Percentiles rank a stretch among this genome's conserved stretches.
phyloP scores from a whole-genome alignment of 1,139 yeast species.

The Geotrichum aggregatum region DNA sequence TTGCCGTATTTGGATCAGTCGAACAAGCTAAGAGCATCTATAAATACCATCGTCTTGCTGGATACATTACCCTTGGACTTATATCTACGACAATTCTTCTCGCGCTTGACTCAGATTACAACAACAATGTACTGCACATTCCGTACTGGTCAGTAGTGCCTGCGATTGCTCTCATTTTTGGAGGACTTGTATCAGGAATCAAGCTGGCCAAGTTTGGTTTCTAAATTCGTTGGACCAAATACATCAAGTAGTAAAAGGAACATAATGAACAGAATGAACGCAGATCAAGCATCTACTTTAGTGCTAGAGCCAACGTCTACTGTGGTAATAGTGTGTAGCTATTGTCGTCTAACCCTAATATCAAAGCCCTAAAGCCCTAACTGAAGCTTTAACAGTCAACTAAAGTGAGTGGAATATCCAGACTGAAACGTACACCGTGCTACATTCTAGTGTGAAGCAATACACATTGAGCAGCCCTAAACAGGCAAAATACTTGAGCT shows the following conservation, averaged over 20 bases:
- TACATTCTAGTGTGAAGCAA: too few relatives aligned
- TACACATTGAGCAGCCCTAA: background rate
- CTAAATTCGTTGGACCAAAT: background rate
- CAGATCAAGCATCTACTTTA: too few relatives aligned
- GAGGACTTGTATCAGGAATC: slow-evolving; percentile 9
- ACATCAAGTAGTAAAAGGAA: too few relatives aligned
- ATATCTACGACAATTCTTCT: slow-evolving; percentile 28
- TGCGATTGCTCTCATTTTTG: slow-evolving; percentile 12
- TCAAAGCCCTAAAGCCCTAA: slow-evolving; percentile 12
- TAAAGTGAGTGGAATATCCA: slow-evolving; percentile 1
- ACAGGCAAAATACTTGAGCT: background rate
- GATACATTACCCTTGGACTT: slow-evolving; percentile 29
- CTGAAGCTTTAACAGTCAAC: background rate
- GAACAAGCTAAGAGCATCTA: slow-evolving; percentile 30
- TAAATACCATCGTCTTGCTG: slow-evolving; percentile 34
- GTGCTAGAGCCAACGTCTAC: too few relatives aligned
- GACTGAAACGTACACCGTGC: background rate
- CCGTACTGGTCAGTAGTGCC: slow-evolving; percentile 23
- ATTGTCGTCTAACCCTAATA: background rate
- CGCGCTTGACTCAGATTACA: slow-evolving; percentile 33
- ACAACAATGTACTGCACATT: slow-evolving; percentile 29
- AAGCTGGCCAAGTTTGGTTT: slow-evolving; percentile 12
- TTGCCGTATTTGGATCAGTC: slow-evolving; percentile 31
- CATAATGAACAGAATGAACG: too few relatives aligned
- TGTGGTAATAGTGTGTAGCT: too few relatives aligned